Evolutionary conservation across 2,329 filamentous ascomycete species (phyloP), one percentile per base, ranked within the genome.

Genomic region (Talaromyces sp.): DNA sequence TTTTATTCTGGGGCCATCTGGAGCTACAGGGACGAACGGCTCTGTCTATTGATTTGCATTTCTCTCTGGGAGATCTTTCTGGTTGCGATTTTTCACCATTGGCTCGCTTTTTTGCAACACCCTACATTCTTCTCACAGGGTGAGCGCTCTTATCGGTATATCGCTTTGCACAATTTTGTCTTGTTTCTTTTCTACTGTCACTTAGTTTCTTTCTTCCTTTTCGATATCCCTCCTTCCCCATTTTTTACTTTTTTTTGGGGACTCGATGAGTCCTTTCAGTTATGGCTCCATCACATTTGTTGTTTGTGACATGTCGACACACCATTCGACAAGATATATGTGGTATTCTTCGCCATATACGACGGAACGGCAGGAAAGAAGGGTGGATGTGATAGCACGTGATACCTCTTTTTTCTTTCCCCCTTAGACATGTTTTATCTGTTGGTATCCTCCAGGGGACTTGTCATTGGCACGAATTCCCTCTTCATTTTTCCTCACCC

Each of bases 121-220:
- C 50, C 45, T 61, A 45, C 59, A 47, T 60, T 66, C 63, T 65
- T 47, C 47, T 49, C 62, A 49, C 19, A 33, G 49, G 61, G 63
- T 49, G 58, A 65, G 47, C 59, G 33, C 49, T 67, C 59, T 45
- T 43, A 62, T 60, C n/a, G 52, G 59, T 50, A 63, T 59, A 62
- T 67, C 43, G 39, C 62, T 37, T 64, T 65, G 43, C 49, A 56
- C 59, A 49, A 19, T 49, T 39, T 65, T 49, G 35, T 16, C 31
- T 57, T 33, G 8, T 56, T 65, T 54, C 43, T 52, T 62, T 63
- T 56, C 59, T 65, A 65, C 62, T 67, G 66, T 67, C 62, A 63
- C 54, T 65, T 67, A 67, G 50, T 49, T 57, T 41, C 50, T 11
- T 19, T 43, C 59, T 14, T 39, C 58, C 27, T 58, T 58, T 64